Conservation (phyloP, 2,329 filamentous ascomycete species). For the Xenosphaeropsis pyriputrescens region DNA sequence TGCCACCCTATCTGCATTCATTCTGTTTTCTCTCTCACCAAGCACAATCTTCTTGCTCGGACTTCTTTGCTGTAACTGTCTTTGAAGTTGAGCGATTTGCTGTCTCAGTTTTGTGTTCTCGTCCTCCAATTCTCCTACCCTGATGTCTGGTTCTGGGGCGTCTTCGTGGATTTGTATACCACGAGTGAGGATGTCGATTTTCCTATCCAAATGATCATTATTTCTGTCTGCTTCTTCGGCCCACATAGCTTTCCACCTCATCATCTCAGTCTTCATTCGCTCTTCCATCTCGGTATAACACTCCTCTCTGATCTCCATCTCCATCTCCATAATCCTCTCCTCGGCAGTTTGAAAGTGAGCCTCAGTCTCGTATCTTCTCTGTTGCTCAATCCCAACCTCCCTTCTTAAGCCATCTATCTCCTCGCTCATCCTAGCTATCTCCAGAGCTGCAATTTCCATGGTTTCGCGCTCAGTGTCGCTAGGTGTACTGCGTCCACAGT, state of each 20-base stretch:
- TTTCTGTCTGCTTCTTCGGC: conserved; percentile 66
- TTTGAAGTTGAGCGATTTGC: conserved; percentile 48
- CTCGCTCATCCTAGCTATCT: conserved; percentile 65
- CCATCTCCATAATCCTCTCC: conserved; percentile 50
- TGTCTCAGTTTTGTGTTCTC: conserved; percentile 57
- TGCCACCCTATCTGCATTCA: background rate
- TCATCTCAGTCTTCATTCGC: conserved; percentile 58
- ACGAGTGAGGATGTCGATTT: conserved; percentile 59
- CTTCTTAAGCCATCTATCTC: conserved; percentile 63
- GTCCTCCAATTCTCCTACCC: conserved; percentile 38
- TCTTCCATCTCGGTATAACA: conserved; percentile 78
- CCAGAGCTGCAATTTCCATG: conserved; percentile 67
- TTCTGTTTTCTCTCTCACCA: background rate
- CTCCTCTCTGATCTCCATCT: conserved; percentile 78
- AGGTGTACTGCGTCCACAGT: conserved; percentile 17
- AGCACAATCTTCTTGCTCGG: conserved; percentile 9
- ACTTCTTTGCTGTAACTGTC: conserved; percentile 44
- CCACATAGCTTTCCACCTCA: conserved; percentile 67
- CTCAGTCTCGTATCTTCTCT: conserved; percentile 57
- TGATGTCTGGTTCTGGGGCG: conserved; percentile 20
- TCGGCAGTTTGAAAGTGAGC: conserved; percentile 55
- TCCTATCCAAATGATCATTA: conserved; percentile 78
- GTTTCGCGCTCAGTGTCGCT: conserved; percentile 43
- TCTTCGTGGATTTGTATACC: conserved; percentile 26
- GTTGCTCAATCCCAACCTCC: conserved; percentile 56